Percentiles rank a stretch among this genome's conserved stretches.
These are phyloP conservation scores for Thelephora ganbajun DNA, from an alignment of 768 basidiomycete species.

Conservation along the genomic window DNA sequence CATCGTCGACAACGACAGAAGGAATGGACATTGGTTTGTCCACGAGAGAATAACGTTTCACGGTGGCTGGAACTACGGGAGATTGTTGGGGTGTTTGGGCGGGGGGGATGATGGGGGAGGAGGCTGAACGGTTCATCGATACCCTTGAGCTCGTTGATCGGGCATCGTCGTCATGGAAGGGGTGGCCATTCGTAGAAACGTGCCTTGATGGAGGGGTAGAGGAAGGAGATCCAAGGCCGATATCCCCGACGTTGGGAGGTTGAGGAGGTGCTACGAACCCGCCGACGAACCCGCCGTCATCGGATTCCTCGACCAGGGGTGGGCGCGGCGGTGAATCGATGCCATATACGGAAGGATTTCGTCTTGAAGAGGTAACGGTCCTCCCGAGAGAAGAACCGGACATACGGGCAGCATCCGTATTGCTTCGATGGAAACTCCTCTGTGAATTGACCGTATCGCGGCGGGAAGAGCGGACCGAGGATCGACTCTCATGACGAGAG, in stretches of 20 bases:
- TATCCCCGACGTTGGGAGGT: background rate
- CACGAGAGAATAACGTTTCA: constrained; percentile 70
- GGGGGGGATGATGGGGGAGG: constrained; percentile 13
- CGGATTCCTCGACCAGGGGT: constrained; percentile 17
- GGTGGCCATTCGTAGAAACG: constrained; percentile 3
- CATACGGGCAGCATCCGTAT: constrained; percentile 24
- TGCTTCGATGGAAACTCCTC: constrained; percentile 16
- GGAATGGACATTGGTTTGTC: constrained; percentile 50
- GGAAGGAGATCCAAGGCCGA: constrained; percentile 1
- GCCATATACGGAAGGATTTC: constrained; percentile 8
- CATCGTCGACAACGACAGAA: constrained; percentile 39
- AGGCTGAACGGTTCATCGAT: background rate
- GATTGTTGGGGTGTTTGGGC: constrained; percentile 13
- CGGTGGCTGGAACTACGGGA: constrained; percentile 42
- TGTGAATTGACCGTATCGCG: constrained; percentile 27
- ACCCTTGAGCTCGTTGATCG: background rate
- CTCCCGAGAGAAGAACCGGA: constrained; percentile 4
- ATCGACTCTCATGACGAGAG: constrained; percentile 43
- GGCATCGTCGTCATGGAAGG: background rate
- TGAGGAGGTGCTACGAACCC: constrained; percentile 24
- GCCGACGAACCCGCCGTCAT: constrained; percentile 29
- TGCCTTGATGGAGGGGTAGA: constrained; percentile 9
- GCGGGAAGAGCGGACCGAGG: constrained; percentile 32
- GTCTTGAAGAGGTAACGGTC: constrained; percentile 7
- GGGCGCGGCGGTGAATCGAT: constrained; percentile 5